phyloP scores from a whole-genome alignment of 163 green algal genomes.

The Scenedesmus sp. region DNA sequence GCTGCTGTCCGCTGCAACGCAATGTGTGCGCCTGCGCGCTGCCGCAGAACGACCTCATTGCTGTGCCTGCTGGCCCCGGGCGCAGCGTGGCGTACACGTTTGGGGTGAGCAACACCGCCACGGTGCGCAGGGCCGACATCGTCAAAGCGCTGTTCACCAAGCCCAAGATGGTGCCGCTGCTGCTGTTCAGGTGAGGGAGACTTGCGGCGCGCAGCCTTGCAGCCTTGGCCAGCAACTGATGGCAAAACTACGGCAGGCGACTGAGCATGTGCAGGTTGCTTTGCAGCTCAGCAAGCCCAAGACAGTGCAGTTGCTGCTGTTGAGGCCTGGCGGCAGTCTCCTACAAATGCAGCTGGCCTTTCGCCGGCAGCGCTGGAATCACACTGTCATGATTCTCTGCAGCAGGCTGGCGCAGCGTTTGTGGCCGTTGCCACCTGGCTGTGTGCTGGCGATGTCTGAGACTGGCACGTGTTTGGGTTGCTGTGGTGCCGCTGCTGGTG shows the following conservation, averaged over 20 bases:
- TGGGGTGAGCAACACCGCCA: background rate
- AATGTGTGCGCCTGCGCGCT: background rate
- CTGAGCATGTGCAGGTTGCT: no score
- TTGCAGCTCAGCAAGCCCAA: no score
- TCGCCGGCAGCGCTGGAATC: no score
- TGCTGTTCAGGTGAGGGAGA: conserved; percentile 32
- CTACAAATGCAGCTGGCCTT: no score
- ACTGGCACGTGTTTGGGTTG: background rate
- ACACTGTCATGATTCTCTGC: no score
- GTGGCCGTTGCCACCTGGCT: no score
- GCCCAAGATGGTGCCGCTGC: background rate
- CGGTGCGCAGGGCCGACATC: background rate
- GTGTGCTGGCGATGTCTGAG: no score
- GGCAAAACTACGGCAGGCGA: no score
- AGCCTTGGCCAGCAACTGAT: no score
- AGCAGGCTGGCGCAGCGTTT: no score
- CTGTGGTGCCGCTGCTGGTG: background rate
- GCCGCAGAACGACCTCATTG: conserved; percentile 21
- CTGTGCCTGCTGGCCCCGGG: conserved; percentile 37
- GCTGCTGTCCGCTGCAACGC: background rate
- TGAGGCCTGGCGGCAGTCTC: no score
- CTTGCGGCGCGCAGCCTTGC: no score
- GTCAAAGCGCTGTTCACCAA: conserved; percentile 17
- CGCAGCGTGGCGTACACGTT: conserved; percentile 24
- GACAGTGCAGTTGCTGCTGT: background rate